A percentile compares a stretch with the other conserved stretches of the same genome.
phyloP scores from a whole-genome alignment of 1,139 yeast species.

The Torulaspora globosa region DNA sequence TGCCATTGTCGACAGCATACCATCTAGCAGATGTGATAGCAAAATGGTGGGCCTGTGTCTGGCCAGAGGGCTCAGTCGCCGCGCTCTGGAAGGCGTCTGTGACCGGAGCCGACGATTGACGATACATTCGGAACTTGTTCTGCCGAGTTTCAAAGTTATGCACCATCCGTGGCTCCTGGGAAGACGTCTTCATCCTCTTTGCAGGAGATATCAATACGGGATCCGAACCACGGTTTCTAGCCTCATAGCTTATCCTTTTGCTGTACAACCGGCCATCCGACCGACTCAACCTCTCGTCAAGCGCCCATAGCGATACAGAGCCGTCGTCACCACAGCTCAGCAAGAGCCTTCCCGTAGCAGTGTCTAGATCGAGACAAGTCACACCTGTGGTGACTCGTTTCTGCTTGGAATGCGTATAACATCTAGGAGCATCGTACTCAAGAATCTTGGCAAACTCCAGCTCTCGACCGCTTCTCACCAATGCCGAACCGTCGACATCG shows the following conservation, averaged over 20 bases:
- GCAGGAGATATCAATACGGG: slow-evolving; percentile 14
- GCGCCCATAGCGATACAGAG: slow-evolving; percentile 60
- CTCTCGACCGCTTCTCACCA: slow-evolving; percentile 7
- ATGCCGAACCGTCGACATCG: slow-evolving; percentile 4
- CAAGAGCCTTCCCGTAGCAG: slow-evolving; percentile 43
- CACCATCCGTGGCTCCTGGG: slow-evolving; percentile 21
- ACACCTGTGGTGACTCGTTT: slow-evolving; percentile 29
- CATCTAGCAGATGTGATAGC: slow-evolving; percentile 74
- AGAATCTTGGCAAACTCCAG: slow-evolving; percentile 13
- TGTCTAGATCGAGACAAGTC: slow-evolving; percentile 64
- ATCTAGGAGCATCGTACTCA: slow-evolving; percentile 13
- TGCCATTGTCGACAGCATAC: slow-evolving; percentile 89
- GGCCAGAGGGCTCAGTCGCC: neutral
- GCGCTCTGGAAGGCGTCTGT: neutral
- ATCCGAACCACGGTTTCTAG: slow-evolving; percentile 28
- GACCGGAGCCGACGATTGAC: slow-evolving; percentile 38
- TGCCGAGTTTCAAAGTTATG: slow-evolving; percentile 27
- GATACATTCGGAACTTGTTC: slow-evolving; percentile 39
- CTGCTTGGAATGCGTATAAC: slow-evolving; percentile 11
- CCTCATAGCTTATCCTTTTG: slow-evolving; percentile 18
- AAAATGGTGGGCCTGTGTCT: slow-evolving; percentile 47
- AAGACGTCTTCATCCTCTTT: slow-evolving; percentile 6
- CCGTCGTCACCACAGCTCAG: slow-evolving; percentile 80
- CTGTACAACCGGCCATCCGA: slow-evolving; percentile 17
- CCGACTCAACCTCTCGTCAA: slow-evolving; percentile 31